phyloP scores from a whole-genome alignment of 176 grass and related monocot species.

The Hyparrhenia diplandra region DNA sequence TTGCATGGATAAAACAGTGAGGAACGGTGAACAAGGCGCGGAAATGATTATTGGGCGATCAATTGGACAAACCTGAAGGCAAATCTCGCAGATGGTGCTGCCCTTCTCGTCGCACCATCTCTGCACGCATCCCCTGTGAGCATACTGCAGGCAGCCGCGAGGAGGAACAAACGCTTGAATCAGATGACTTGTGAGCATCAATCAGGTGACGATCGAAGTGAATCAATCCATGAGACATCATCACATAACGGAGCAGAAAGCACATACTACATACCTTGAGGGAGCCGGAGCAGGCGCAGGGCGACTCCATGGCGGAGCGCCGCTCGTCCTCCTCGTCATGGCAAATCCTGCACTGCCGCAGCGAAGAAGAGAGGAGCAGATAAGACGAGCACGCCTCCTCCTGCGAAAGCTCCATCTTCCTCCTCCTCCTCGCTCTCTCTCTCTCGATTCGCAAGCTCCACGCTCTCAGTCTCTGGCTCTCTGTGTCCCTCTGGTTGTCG shows the following conservation, averaged over 20 bases:
- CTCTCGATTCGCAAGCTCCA: neutral
- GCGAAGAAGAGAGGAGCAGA: neutral
- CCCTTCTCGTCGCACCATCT: slow-evolving; percentile 88
- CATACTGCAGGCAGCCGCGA: slow-evolving; percentile 44
- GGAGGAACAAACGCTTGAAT: neutral
- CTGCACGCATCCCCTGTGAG: slow-evolving; percentile 76
- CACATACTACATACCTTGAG: slow-evolving; percentile 38
- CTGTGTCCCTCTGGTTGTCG: neutral
- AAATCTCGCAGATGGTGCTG: slow-evolving; percentile 70
- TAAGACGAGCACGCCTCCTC: slow-evolving; percentile 11
- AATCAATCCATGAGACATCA: no score
- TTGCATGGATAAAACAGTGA: slow-evolving; percentile 19
- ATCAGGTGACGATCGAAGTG: neutral
- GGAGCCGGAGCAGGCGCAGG: slow-evolving; percentile 78
- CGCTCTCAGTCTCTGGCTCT: neutral
- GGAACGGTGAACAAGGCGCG: neutral
- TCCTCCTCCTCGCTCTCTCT: neutral
- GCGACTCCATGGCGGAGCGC: slow-evolving; percentile 61
- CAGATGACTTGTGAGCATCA: no score
- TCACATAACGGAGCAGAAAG: no score
- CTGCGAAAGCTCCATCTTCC: slow-evolving; percentile 3
- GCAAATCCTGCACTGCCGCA: slow-evolving; percentile 75
- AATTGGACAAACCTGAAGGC: slow-evolving; percentile 52
- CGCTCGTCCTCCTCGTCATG: slow-evolving; percentile 67
- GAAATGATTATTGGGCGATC: neutral